Percentiles rank a stretch among this genome's conserved stretches.
phyloP scores from a whole-genome alignment of 176 grass and related monocot species.

The Bonia amplexicaulis region DNA sequence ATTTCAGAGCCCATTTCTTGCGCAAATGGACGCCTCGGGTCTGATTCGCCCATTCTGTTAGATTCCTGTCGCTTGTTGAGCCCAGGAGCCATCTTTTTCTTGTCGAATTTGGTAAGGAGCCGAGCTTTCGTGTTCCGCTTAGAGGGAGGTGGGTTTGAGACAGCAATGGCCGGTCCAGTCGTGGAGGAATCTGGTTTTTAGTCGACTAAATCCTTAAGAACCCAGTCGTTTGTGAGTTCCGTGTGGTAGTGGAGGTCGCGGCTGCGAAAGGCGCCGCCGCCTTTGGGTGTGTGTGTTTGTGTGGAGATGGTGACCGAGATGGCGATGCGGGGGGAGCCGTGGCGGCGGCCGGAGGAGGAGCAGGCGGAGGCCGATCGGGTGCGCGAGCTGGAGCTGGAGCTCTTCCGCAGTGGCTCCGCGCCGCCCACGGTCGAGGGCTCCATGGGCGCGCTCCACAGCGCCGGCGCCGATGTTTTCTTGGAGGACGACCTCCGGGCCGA shows the following conservation, averaged over 20 bases:
- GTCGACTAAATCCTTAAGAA: background rate
- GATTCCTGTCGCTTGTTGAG: background rate
- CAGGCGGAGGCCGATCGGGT: slow-evolving; percentile 17
- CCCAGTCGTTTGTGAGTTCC: background rate
- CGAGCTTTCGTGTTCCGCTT: background rate
- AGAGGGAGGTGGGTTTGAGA: background rate
- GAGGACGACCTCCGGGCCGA: slow-evolving; percentile 36
- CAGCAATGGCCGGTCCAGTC: background rate
- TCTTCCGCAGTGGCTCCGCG: slow-evolving; percentile 40
- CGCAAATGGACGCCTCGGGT: background rate
- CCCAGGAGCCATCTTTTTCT: background rate
- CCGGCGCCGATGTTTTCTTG: background rate
- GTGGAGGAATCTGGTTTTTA: background rate
- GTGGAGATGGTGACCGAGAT: slow-evolving; percentile 33
- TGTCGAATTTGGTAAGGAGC: background rate
- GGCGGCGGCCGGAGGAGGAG: slow-evolving; percentile 5
- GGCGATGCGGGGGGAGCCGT: slow-evolving; percentile 5
- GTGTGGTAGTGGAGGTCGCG: background rate
- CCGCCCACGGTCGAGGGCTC: slow-evolving; percentile 33
- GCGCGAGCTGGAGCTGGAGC: slow-evolving; percentile 25
- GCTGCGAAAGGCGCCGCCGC: background rate
- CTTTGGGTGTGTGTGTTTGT: background rate
- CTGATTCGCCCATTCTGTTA: background rate
- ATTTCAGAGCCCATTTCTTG: background rate
- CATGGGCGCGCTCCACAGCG: background rate